Evolutionary conservation across 1,139 yeast genomes (phyloP).

Genomic region (Yamadazyma membranifaciens): DNA sequence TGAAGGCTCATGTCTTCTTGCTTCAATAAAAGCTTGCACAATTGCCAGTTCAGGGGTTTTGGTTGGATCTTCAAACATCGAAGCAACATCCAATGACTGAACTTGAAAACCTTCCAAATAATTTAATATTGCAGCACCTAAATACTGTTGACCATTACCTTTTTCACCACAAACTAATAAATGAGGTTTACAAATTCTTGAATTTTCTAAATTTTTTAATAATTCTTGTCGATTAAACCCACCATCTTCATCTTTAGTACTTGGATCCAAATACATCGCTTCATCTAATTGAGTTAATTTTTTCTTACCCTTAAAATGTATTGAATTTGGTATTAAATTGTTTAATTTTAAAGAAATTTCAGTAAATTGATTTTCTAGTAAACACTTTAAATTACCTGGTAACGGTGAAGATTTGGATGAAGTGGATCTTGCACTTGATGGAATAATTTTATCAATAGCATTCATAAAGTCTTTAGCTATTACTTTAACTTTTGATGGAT

Average conservation of each 20-base stretch:
- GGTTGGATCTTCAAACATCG: conserved; percentile 75
- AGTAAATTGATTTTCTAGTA: conserved; percentile 51
- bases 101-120: conserved; percentile 87
- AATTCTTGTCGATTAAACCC: conserved; percentile 70
- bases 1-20: conserved; percentile 86
- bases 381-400: conserved; percentile 68
- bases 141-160: conserved; percentile 90
- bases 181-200: conserved; percentile 82
- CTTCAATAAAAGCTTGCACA: conserved; percentile 84
- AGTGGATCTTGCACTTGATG: conserved; percentile 87
- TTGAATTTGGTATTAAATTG: conserved; percentile 59
- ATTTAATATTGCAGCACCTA: conserved; percentile 80
- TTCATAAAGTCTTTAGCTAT: conserved; percentile 84
- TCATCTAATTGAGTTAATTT: conserved; percentile 64
- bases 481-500: conserved; percentile 71
- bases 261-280: conserved; percentile 62
- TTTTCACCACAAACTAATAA: conserved; percentile 66
- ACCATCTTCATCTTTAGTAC: conserved; percentile 56
- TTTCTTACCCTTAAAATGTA: conserved; percentile 30
- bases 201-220: conserved; percentile 53
- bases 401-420: conserved; percentile 74
- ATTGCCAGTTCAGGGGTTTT: conserved; percentile 82
- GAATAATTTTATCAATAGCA: conserved; percentile 84
- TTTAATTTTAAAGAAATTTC: conserved; percentile 51
- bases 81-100: conserved; percentile 80